Percentiles rank a stretch among this genome's conserved stretches.
Conservation (phyloP, 202 grass and related monocot genomes). For the Saccharum hybrid region DNA sequence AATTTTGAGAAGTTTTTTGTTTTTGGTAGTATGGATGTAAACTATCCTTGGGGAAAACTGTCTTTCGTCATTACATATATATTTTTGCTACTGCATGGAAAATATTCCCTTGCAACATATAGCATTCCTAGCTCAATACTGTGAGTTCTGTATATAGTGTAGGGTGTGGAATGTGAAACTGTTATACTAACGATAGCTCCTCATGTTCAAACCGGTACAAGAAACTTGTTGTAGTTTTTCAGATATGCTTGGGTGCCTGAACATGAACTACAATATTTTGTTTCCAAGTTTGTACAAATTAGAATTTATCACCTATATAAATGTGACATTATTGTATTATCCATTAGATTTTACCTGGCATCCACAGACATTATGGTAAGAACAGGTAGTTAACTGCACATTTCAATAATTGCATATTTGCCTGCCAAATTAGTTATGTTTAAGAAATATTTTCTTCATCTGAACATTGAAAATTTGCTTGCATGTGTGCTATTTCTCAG, state of each 20-base stretch:
- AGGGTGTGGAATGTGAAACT: too few species aligned
- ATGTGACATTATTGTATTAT: background rate
- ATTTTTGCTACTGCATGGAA: too few species aligned
- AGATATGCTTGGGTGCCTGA: background rate
- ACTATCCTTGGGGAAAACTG: background rate
- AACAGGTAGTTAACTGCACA: background rate
- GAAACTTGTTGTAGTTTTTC: too few species aligned
- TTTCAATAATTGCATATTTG: background rate
- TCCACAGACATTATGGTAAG: background rate
- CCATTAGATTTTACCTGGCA: conserved; percentile 1
- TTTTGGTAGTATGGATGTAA: background rate
- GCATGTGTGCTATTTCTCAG: background rate
- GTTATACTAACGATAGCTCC: too few species aligned
- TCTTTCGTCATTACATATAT: background rate
- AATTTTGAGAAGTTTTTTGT: too few species aligned
- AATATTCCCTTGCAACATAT: too few species aligned
- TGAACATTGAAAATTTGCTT: background rate
- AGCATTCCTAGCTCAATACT: background rate
- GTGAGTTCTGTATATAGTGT: background rate
- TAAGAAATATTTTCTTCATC: background rate
- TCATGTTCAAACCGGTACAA: too few species aligned
- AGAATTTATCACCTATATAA: background rate
- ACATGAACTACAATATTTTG: background rate
- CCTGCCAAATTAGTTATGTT: background rate
- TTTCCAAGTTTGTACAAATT: background rate